Evolutionary conservation across 2,329 filamentous ascomycete genomes (phyloP).

Genomic region (Alternaria incomplexa): DNA sequence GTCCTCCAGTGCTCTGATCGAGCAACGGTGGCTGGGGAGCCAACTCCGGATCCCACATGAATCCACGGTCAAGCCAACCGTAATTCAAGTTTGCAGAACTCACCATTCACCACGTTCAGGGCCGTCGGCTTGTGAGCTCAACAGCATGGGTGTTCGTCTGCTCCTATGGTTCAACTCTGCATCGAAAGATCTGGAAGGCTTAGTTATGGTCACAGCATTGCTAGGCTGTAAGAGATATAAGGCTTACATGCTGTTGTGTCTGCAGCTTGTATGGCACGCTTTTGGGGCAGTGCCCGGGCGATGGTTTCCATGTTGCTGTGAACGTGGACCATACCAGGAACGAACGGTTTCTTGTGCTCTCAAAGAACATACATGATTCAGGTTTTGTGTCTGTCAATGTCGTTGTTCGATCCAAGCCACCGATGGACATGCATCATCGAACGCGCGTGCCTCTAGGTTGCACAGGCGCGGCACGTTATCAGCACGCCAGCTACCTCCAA

Average conservation of each 20-base stretch:
- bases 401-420: slow-evolving; percentile 33
- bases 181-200: slow-evolving; percentile 30
- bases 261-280: slow-evolving; percentile 17
- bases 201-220: slow-evolving; percentile 26
- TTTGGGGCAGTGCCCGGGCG: slow-evolving; percentile 8
- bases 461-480: slow-evolving; percentile 33
- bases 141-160: background rate
- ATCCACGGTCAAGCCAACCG: slow-evolving; percentile 5
- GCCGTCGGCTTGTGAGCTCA: background rate
- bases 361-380: background rate
- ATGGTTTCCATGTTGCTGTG: background rate
- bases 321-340: background rate
- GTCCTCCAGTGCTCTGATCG: slow-evolving; percentile 18
- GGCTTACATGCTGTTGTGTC: slow-evolving; percentile 23
- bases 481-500: slow-evolving; percentile 18
- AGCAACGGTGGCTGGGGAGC: background rate
- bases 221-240: slow-evolving; percentile 16
- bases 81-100: too few relatives aligned
- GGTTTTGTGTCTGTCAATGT: background rate
- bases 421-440: slow-evolving; percentile 32
- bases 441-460: slow-evolving; percentile 11
- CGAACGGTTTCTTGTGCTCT: background rate
- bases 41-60: slow-evolving; percentile 1
- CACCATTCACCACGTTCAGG: background rate
- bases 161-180: slow-evolving; percentile 14